These are phyloP conservation scores for Phylloporus rhodoxanthus DNA, from an alignment of 768 basidiomycete genomes.

Conservation along the genomic window DNA sequence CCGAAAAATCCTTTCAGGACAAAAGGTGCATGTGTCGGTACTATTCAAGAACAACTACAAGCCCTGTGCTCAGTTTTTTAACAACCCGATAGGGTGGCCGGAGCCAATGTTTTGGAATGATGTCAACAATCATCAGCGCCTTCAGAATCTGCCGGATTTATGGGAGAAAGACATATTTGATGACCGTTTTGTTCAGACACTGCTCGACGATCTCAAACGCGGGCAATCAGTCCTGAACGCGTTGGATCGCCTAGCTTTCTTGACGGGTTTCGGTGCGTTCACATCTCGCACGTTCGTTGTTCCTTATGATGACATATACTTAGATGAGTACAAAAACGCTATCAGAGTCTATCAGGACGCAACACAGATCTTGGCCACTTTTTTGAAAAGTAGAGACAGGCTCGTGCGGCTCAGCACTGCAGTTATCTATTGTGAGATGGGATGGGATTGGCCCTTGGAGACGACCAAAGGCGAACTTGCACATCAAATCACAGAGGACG, in stretches of 20 bases:
- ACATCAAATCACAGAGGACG: slow-evolving; percentile 5
- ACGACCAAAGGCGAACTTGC: neutral
- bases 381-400: slow-evolving; percentile 12
- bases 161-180: slow-evolving; percentile 32
- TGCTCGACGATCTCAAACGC: slow-evolving; percentile 16
- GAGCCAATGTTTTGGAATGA: slow-evolving; percentile 30
- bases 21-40: slow-evolving; percentile 30
- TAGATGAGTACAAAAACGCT: slow-evolving; percentile 15
- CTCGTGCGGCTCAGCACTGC: slow-evolving; percentile 23
- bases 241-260: slow-evolving; percentile 26
- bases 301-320: neutral
- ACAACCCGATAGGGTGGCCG: slow-evolving; percentile 21
- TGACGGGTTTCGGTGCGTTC: slow-evolving; percentile 26
- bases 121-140: slow-evolving; percentile 14
- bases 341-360: neutral
- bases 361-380: slow-evolving; percentile 5
- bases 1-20: slow-evolving; percentile 25
- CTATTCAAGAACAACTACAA: slow-evolving; percentile 29
- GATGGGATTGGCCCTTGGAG: slow-evolving; percentile 16
- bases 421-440: slow-evolving; percentile 23
- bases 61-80: slow-evolving; percentile 20
- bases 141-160: slow-evolving; percentile 11
- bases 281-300: neutral
- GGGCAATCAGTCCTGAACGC: slow-evolving; percentile 15
- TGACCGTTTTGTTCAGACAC: slow-evolving; percentile 9